Evolutionary conservation across 2,329 filamentous ascomycete species (phyloP), one percentile per base, ranked within the genome.

Genomic region (Cercospora beticola): DNA sequence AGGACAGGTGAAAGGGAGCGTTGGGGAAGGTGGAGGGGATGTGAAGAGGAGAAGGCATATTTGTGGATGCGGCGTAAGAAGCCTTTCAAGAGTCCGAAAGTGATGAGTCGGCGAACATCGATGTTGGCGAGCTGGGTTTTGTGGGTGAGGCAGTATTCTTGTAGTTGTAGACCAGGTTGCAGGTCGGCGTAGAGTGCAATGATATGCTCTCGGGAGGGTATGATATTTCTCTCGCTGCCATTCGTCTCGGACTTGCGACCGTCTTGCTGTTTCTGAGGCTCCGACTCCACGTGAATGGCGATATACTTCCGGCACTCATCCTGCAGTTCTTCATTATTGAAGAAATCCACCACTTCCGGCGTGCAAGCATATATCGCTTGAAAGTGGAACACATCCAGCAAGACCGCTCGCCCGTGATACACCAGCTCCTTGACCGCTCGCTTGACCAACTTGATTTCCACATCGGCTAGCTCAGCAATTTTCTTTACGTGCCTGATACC

Each of bases 381-480:
- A 78, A 98, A 99, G 79, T 95, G 93, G 83, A 98, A 98, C 74
- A 97, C 92, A 81, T 99, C 95, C 10, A 98, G 87, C 64, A 98
- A 87, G 28, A 97, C 85, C 40, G 97, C 87, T 75, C 93, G 94
- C 77, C 94, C 92, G 80, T 98, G 97, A 83, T 96, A 97, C 28
- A 98, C 86, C 9, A 99, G 86, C 78, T 98, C 94, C 71, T 92
- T 90, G 67, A 98, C 87, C 7, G 93, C 94, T 63, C 93, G 90
- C 76, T 92, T 92, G 66, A 94, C 92, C 26, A 99, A 88, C 61
- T 91, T 90, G 60, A 97, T 86, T 69, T 96, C 93, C 9, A 95
- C 92, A 76, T 97, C 92, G 57, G 94, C 93, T 26, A 91, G 86
- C 73, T 90, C 88, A 14, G 95, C 91, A 75, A 99, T 97, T 73